Conservation (phyloP, 257 asterid species). For the Plantago elongata region DNA sequence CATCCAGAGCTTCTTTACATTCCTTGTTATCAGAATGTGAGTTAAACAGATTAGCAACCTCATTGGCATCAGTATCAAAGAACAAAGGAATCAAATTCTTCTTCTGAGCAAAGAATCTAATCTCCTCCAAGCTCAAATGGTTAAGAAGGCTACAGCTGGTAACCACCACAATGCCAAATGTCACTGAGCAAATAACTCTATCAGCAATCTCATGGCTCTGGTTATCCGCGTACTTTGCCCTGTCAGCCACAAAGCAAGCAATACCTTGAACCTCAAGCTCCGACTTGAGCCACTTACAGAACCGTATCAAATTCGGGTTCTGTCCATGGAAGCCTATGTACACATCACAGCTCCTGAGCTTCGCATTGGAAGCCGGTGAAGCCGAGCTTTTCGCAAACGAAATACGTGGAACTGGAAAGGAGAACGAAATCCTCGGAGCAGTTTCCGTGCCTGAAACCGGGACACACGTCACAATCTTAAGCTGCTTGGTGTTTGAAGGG, state of each 20-base stretch:
- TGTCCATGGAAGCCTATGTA: conserved; percentile 75
- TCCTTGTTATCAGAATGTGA: conserved; percentile 51
- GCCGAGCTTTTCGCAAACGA: conserved; percentile 70
- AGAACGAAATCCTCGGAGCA: conserved; percentile 69
- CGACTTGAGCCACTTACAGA: conserved; percentile 89
- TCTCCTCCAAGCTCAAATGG: conserved; percentile 64
- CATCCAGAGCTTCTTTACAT: conserved; percentile 61
- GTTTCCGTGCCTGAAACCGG: conserved; percentile 27
- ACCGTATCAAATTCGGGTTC: conserved; percentile 54
- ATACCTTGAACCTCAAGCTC: conserved; percentile 90
- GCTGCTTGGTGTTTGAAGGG: conserved; percentile 40
- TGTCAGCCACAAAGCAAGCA: conserved; percentile 78
- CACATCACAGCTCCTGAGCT: conserved; percentile 83
- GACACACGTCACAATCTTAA: conserved; percentile 59
- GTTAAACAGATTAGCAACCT: conserved; percentile 31
- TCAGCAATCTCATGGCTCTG: conserved; percentile 94
- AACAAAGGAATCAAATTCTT: conserved; percentile 78
- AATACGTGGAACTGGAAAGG: conserved; percentile 74
- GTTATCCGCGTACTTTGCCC: conserved; percentile 63
- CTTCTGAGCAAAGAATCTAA: conserved; percentile 77
- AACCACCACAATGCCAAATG: conserved; percentile 62
- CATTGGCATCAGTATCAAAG: conserved; percentile 53
- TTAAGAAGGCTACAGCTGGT: conserved; percentile 48
- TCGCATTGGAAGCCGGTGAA: conserved; percentile 66
- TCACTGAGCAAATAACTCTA: conserved; percentile 73